Conservation (phyloP, 768 basidiomycete genomes). For the Trametes elegans region DNA sequence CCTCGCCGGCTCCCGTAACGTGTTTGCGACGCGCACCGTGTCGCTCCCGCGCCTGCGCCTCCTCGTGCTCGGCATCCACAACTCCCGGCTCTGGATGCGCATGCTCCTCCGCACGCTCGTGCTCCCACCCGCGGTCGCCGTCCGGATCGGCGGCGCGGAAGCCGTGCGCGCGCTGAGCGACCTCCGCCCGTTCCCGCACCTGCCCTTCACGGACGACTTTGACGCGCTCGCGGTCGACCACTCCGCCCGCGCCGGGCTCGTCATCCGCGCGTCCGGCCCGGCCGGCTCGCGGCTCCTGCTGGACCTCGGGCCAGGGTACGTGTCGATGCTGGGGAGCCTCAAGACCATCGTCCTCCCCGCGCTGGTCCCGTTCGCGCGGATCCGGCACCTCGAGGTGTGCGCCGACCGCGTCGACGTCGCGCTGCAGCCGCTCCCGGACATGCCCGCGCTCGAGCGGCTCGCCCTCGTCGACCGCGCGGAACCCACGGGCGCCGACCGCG, state of each 20-base stretch:
- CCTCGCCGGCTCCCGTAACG: not conserved
- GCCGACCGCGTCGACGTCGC: not conserved
- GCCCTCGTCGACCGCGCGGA: not conserved
- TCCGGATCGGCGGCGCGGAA: constrained; percentile 8
- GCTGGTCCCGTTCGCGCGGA: not conserved
- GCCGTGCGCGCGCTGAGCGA: constrained; percentile 10
- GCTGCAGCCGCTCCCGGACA: not conserved
- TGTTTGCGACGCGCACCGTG: not conserved
- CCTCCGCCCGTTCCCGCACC: constrained; percentile 10
- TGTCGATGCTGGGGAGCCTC: not conserved
- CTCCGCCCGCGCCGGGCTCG: not conserved
- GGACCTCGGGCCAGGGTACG: not conserved
- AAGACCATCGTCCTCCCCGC: not conserved
- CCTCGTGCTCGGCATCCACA: constrained; percentile 10
- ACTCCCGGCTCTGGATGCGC: constrained; percentile 14
- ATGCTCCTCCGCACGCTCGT: constrained; percentile 1
- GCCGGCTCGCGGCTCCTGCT: constrained; percentile 1
- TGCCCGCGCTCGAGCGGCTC: not conserved
- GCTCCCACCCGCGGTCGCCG: constrained; percentile 4
- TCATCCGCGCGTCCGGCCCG: not conserved
- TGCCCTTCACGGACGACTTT: constrained; percentile 6
- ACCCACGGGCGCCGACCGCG: not conserved
- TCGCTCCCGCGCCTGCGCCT: constrained; percentile 3
- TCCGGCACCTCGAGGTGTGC: not conserved
- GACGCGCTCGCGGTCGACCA: constrained; percentile 8